Evolutionary conservation across 495 filamentous ascomycete species (phyloP), one percentile per base, ranked within the genome.

Genomic region (Penicillium verhagenii): DNA sequence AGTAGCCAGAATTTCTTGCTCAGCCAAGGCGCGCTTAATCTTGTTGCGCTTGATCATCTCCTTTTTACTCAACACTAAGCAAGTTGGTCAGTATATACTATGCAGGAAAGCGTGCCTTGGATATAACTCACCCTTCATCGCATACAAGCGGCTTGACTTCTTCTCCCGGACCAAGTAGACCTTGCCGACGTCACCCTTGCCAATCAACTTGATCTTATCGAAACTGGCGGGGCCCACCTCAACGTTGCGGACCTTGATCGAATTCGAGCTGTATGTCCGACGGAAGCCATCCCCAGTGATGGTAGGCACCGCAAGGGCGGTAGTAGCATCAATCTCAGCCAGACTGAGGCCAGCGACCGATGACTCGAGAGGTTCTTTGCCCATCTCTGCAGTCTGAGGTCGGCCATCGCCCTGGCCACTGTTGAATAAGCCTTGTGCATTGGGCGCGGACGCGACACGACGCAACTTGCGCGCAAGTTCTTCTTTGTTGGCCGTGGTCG

Each of bases 11-110:
- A 98, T 98, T 67, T 98, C 94, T 72, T 98, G 94, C 71, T 98
- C 94, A 23, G 94, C 94, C 67, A 98, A 76, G 43, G 94, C 94
- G 60, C 94, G 86, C 79, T 98, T 98, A 79, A 98, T 98, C 82
- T 98, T 98, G 74, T 98, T 98, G 28, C 94, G 87, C 79, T 98
- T 98, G 77, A 98, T 98, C 94, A 98, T 98, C 77, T 98, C 94
- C 79, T 97, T 96, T 75, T 98, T 98, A 80, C 92, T 97, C 74
- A 98, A 63, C 9, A 98, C 94, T 98, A 67, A 20, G 9, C 6
- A 19, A 11, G 28, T 24, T 50, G n/a, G 18, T 68, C n/a, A 66
- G 54, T 28, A 53, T 40, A 23, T 19, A 20, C n/a, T 21, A 16
- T 9, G 2, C 8, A n/a, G 33, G 3, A 42, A n/a, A 31, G 39